Evolutionary conservation across 192 early-diverging fungal genomes (phyloP), one percentile per base, ranked within the genome.

Genomic region (Entomortierella beljakovae): DNA sequence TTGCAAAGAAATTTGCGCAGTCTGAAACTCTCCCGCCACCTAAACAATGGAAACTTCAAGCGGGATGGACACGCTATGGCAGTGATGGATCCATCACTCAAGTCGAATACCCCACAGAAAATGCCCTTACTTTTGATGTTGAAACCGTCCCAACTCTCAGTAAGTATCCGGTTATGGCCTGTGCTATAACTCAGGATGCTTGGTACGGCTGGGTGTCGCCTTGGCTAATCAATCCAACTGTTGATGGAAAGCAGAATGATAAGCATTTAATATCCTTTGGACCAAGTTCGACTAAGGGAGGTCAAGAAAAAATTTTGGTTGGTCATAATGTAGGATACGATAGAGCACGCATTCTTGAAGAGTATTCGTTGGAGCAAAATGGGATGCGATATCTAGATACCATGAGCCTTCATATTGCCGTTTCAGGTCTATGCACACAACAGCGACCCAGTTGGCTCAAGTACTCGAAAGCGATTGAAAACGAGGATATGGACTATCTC

Each of bases 121-220:
- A 88, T 28, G 84, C 84, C 9, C 70, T 98, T 52, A 91, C 94
- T 16, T 95, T 98, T 81, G 97, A 97, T 80, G 91, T 94, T 6
- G 96, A 99, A 82, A 90, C 92, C 0, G 64, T 96, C 9, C 87
- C 89, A 4, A 81, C 75, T 11, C 80, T 92, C 29, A 88, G 91
- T 28, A 90, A 88, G 31, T 94, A 86, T 42, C 92, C 97, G 18
- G 83, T 93, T 5, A 83, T 99, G 64, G 98, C 98, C 0, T 85
- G 87, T 3, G 98, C 95, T 0, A 85, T 84, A 20, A 94, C 94
- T 1, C 57, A 66, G 10, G 74, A 83, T 22, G 88, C 88, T 6
- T 99, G 98, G 98, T 99, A 98, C 75, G 81, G 88, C 25, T 99
- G 97, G 97, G 85, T 92, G 20, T 93, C 96, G 22, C 96, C 97